Evolutionary conservation across 1,284 basidiomycete species (phyloP).

Genomic region (Gymnopus androsaceus): DNA sequence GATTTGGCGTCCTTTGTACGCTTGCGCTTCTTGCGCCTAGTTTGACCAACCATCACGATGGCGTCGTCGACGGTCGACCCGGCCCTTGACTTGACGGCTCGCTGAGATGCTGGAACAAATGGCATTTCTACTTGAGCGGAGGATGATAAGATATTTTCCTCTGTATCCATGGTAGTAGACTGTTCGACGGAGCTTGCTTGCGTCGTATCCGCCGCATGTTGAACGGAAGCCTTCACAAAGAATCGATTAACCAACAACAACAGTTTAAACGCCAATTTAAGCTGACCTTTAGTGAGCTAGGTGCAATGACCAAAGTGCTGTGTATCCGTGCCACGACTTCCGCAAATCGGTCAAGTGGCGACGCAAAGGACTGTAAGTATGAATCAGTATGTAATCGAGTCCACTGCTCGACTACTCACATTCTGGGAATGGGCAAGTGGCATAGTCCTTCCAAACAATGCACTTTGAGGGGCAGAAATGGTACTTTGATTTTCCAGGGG

Average conservation of each 20-base stretch:
- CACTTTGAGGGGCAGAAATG: neutral
- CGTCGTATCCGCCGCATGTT: neutral
- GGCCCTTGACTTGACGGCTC: slow-evolving; percentile 25
- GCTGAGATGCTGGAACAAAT: slow-evolving; percentile 64
- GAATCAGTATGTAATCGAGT: neutral
- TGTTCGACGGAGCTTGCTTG: slow-evolving; percentile 5
- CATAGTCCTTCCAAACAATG: slow-evolving; percentile 3
- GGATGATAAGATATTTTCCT: slow-evolving; percentile 21
- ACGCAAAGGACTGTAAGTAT: neutral
- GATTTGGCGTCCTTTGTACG: slow-evolving; percentile 12
- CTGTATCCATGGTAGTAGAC: slow-evolving; percentile 17
- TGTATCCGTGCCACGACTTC: slow-evolving; percentile 45
- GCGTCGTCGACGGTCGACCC: slow-evolving; percentile 52
- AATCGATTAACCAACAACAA: neutral
- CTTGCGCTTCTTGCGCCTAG: slow-evolving; percentile 42
- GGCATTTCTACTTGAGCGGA: slow-evolving; percentile 64
- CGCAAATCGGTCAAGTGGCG: slow-evolving; percentile 28
- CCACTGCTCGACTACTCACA: neutral
- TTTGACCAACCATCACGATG: slow-evolving; percentile 72
- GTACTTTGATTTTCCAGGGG: neutral
- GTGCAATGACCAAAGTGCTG: slow-evolving; percentile 30
- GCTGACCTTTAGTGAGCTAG: slow-evolving; percentile 1
- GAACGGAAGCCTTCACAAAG: neutral
- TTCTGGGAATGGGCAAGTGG: neutral
- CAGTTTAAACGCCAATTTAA: neutral